These are phyloP conservation scores for Euphorbia pulcherrima DNA, from an alignment of 345 rosid species.

Conservation along the genomic window DNA sequence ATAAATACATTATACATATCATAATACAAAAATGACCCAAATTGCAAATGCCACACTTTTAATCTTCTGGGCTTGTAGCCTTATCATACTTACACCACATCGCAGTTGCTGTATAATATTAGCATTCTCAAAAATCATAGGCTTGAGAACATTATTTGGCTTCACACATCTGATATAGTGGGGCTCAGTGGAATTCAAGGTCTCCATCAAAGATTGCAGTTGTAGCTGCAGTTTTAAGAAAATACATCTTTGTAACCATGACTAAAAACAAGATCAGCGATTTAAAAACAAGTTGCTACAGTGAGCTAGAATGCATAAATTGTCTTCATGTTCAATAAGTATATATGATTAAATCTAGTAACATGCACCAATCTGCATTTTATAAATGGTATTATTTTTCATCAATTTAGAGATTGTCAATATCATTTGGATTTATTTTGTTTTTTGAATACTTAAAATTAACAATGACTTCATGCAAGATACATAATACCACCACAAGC, in stretches of 20 bases:
- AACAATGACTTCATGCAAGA: neutral
- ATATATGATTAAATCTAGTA: too few species aligned
- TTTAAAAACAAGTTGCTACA: neutral
- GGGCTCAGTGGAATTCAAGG: constrained; percentile 90
- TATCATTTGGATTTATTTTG: constrained; percentile 2
- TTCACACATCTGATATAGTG: constrained; percentile 99
- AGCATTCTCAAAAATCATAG: constrained; percentile 86
- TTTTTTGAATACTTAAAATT: neutral
- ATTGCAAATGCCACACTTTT: constrained; percentile 6
- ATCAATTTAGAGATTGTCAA: neutral
- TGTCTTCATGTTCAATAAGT: too few species aligned
- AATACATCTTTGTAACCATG: constrained; percentile 3
- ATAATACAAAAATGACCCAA: constrained; percentile 9
- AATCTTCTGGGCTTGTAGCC: constrained; percentile 8
- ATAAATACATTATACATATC: neutral
- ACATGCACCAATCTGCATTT: neutral
- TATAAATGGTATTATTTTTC: neutral
- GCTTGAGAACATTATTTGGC: constrained; percentile 97
- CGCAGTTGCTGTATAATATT: constrained; percentile 95
- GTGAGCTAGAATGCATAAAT: neutral
- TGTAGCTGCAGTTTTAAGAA: constrained; percentile 61
- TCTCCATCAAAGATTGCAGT: constrained; percentile 99
- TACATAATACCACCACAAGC: neutral
- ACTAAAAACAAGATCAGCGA: constrained; percentile 1
- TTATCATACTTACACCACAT: constrained; percentile 81